phyloP scores from a whole-genome alignment of 2,329 filamentous ascomycete genomes.

The Talaromyces marneffei region DNA sequence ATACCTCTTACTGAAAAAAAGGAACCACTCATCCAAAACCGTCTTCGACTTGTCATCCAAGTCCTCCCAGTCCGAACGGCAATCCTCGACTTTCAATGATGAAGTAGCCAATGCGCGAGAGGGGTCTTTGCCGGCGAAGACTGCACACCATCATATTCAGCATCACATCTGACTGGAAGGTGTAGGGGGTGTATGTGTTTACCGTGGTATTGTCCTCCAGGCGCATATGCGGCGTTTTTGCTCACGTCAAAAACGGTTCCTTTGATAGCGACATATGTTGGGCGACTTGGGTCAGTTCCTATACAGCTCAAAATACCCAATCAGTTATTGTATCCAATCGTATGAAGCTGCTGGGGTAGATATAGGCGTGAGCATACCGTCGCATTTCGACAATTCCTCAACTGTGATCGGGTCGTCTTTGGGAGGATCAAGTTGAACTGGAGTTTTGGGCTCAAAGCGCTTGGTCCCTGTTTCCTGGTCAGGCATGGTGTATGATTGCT shows the following conservation, averaged over 20 bases:
- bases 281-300: conserved; percentile 42
- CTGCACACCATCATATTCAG: conserved; percentile 44
- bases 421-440: conserved; percentile 63
- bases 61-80: conserved; percentile 73
- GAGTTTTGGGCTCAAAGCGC: conserved; percentile 37
- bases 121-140: conserved; percentile 92
- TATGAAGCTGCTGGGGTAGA: neutral
- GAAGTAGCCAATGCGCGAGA: conserved; percentile 86
- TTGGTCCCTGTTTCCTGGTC: conserved; percentile 28
- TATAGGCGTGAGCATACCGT: conserved; percentile 55
- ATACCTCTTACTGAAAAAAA: conserved; percentile 95
- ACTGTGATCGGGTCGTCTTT: conserved; percentile 81
- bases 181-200: conserved; percentile 17
- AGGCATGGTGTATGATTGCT: conserved; percentile 21
- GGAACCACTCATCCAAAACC: conserved; percentile 84
- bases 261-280: conserved; percentile 62
- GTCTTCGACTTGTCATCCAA: conserved; percentile 79
- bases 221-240: conserved; percentile 78
- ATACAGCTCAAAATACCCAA: neutral
- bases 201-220: conserved; percentile 82
- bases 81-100: conserved; percentile 80
- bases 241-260: conserved; percentile 93
- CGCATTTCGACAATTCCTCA: conserved; percentile 72
- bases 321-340: neutral
- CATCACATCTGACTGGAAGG: neutral